phyloP scores from a whole-genome alignment of 345 rosid species.

The Euphorbia pulcherrima region DNA sequence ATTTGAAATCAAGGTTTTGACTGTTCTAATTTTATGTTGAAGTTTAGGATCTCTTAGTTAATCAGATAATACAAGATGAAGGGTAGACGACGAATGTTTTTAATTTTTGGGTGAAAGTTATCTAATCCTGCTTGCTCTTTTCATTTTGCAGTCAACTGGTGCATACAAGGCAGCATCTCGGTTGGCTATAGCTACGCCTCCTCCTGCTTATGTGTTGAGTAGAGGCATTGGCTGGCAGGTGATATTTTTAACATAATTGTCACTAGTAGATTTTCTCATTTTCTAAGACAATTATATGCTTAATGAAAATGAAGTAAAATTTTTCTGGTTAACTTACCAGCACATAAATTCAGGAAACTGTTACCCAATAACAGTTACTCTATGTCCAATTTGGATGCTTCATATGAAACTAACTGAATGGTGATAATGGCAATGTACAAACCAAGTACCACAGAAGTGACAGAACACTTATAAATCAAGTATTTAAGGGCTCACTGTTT shows the following conservation, averaged over 20 bases:
- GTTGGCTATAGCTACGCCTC: constrained; percentile 35
- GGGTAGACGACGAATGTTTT: neutral
- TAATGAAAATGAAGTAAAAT: neutral
- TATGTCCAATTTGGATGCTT: neutral
- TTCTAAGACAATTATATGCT: neutral
- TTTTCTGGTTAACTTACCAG: neutral
- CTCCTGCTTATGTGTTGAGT: constrained; percentile 34
- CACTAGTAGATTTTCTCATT: neutral
- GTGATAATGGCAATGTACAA: neutral
- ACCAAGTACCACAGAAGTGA: neutral
- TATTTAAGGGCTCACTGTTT: neutral
- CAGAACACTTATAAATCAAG: neutral
- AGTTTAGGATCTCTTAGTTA: neutral
- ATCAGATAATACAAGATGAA: neutral
- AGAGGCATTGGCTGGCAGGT: constrained; percentile 55
- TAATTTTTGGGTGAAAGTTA: neutral
- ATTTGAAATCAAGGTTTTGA: neutral
- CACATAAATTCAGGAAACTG: neutral
- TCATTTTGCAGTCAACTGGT: constrained; percentile 26
- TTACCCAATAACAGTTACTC: neutral
- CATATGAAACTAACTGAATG: neutral
- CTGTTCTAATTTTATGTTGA: neutral
- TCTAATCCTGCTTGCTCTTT: constrained; percentile 2
- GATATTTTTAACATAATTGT: constrained; percentile 17
- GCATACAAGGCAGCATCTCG: constrained; percentile 35